Base-by-base conservation (phyloP, 192 early-diverging fungal species). In the Entomortierella chlamydospora region DNA sequence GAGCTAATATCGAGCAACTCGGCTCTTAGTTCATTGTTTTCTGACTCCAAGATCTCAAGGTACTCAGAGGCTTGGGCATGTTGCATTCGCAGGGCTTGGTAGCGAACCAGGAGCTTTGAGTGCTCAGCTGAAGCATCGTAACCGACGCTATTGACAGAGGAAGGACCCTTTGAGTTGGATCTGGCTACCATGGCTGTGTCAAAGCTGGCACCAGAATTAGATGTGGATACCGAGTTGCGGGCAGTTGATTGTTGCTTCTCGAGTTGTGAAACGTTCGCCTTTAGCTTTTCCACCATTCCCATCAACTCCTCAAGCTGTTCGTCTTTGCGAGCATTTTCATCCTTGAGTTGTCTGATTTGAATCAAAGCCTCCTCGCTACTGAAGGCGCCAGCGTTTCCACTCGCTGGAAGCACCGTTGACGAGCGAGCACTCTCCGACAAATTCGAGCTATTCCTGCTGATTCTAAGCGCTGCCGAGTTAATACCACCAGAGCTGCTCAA, bases 31-130 rank as follows among this genome's bases (percentile, higher is more conserved):
- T 77, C 65, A 20, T 43, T 52, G 33, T 63, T 77, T 51, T 77
- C 66, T 22, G 42, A 56, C 43, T 77, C 73, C 26, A 68, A 60
- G 6, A 4, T 17, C 6, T 39, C 42, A 45, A 77, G 12, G 25
- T 64, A 77, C 53, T 68, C 73, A 34, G 73, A 63, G 4, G 65
- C 73, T 43, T 63, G 61, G 25, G 73, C 66, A 28, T 68, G 66
- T 23, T 45, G 42, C 43, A 63, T 49, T 12, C 54, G 50, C 10
- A 68, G 59, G 42, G 66, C 73, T 25, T 77, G 73, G 47, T 69
- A 68, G 17, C 55, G 50, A 22, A 60, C 53, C 0, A 77, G 17
- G 0, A 77, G 53, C 34, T 77, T 77, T 2, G 64, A 65, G 31
- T 77, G 73, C 47, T 68, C 66, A n/a, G 56, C 10, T 2, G 60